phyloP scores from a whole-genome alignment of 768 basidiomycete species.

The Serendipita sp. region DNA sequence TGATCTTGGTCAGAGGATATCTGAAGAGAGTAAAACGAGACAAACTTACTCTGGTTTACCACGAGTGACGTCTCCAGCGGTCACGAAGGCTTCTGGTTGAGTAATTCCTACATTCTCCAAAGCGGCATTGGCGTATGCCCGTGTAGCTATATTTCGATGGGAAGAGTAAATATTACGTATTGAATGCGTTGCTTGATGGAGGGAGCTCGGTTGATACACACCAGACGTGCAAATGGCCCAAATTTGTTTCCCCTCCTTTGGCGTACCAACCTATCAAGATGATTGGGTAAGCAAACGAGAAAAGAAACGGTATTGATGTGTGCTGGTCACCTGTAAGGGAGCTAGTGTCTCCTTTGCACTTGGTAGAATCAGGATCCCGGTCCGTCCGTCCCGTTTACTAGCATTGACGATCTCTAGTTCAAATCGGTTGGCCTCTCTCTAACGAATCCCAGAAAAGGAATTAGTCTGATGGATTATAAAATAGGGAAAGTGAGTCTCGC shows the following conservation, averaged over 20 bases:
- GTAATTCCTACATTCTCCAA: background rate
- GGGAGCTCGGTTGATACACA: background rate
- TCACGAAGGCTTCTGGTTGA: slow-evolving; percentile 13
- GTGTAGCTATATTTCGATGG: background rate
- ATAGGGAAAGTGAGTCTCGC: slow-evolving; percentile 21
- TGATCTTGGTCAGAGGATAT: slow-evolving; percentile 36
- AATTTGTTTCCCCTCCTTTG: background rate
- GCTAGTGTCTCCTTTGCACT: slow-evolving; percentile 32
- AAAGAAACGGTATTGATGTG: too few relatives aligned
- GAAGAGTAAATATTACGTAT: too few relatives aligned
- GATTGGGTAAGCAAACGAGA: too few relatives aligned
- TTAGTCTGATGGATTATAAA: background rate
- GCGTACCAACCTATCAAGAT: background rate
- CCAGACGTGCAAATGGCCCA: background rate
- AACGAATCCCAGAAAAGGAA: slow-evolving; percentile 5
- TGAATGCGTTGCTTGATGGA: background rate
- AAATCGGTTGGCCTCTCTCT: slow-evolving; percentile 61
- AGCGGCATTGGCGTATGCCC: background rate
- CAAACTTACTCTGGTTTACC: background rate
- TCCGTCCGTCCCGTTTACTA: slow-evolving; percentile 45
- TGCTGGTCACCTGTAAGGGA: background rate
- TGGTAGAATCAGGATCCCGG: slow-evolving; percentile 73
- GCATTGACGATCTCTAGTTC: slow-evolving; percentile 54
- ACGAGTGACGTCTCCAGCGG: slow-evolving; percentile 62
- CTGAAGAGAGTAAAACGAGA: slow-evolving; percentile 41